Conservation (phyloP, 2,329 filamentous ascomycete species). For the Chalara sp. region DNA sequence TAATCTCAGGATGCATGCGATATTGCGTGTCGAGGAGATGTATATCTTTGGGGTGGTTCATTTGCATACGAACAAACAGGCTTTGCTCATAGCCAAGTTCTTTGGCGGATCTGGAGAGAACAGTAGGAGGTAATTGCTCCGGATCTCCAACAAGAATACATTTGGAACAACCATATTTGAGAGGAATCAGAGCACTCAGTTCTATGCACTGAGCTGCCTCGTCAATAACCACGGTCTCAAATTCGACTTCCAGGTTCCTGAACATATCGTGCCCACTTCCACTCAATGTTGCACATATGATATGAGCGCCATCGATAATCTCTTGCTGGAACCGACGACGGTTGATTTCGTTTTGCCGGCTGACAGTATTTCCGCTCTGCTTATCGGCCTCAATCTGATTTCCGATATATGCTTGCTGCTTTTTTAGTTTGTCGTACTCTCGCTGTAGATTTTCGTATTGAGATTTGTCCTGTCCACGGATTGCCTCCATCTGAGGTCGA, state of each 20-base stretch:
- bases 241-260: conserved; percentile 87
- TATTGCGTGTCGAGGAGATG: conserved; percentile 97
- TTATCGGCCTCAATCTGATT: conserved; percentile 81
- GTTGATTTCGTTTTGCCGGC: conserved; percentile 79
- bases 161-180: conserved; percentile 96
- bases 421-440: conserved; percentile 71
- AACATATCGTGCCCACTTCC: conserved; percentile 98
- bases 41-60: conserved; percentile 79
- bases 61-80: conserved; percentile 97
- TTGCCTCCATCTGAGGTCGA: conserved; percentile 65
- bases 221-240: conserved; percentile 97
- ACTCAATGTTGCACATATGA: conserved; percentile 91
- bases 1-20: conserved; percentile 98
- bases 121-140: conserved; percentile 92
- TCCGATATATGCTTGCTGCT: conserved; percentile 69
- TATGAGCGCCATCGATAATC: conserved; percentile 82
- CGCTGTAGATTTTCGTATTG: conserved; percentile 55
- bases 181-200: conserved; percentile 87
- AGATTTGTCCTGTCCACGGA: conserved; percentile 46
- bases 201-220: conserved; percentile 98
- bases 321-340: conserved; percentile 82
- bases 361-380: conserved; percentile 74
- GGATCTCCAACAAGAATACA: conserved; percentile 97
- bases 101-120: conserved; percentile 87
- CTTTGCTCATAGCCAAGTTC: conserved; percentile 95